These are phyloP conservation scores for Kalaharituber pfeilii DNA, from an alignment of 2,329 filamentous ascomycete genomes.

Conservation along the genomic window DNA sequence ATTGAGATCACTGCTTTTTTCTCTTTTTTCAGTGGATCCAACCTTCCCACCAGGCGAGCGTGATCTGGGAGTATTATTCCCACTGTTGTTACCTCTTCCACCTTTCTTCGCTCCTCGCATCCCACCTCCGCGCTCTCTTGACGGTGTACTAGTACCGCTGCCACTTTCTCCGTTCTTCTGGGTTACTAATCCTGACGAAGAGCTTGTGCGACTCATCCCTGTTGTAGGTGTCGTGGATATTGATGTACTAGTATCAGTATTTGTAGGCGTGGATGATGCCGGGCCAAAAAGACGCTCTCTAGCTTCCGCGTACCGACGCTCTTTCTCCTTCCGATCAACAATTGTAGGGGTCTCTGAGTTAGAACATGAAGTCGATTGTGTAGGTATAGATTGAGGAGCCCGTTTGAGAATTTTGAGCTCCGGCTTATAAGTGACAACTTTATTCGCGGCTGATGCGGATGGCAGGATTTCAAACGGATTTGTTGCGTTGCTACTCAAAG, in stretches of 20 bases:
- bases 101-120: not conserved
- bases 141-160: not conserved
- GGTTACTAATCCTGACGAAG: not conserved
- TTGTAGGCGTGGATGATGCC: constrained; percentile 6
- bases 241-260: not conserved
- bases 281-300: constrained; percentile 20
- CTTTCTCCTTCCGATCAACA: constrained; percentile 18
- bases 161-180: not conserved
- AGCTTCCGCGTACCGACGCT: constrained; percentile 19
- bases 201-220: not conserved
- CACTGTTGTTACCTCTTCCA: not conserved
- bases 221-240: not conserved
- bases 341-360: constrained; percentile 14
- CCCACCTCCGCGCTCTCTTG: not conserved
- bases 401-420: constrained; percentile 23
- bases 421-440: constrained; percentile 14
- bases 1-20: not conserved
- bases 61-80: not conserved
- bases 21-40: not conserved
- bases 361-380: constrained; percentile 4
- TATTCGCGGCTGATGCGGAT: not conserved
- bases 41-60: not conserved
- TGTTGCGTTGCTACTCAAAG: not conserved
- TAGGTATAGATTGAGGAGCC: constrained; percentile 10
- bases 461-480: not conserved